phyloP scores from a whole-genome alignment of 176 grass and related monocot genomes.

The Alopecurus myosuroides region DNA sequence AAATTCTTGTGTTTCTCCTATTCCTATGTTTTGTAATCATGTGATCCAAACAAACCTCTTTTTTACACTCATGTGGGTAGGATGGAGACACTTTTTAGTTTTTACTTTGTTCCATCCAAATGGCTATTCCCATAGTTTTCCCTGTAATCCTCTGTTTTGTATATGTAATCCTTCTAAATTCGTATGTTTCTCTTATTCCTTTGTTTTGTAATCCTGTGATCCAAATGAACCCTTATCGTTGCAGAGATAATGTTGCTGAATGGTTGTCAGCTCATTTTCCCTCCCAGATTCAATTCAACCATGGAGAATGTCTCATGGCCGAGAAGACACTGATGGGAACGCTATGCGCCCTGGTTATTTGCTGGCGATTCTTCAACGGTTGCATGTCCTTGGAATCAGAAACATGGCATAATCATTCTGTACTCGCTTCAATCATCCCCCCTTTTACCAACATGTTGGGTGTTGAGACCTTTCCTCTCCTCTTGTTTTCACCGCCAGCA shows the following conservation, averaged over 20 bases:
- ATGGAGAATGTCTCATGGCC: neutral
- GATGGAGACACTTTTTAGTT: no score
- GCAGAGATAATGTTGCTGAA: neutral
- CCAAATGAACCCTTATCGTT: no score
- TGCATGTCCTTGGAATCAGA: neutral
- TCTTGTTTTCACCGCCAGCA: neutral
- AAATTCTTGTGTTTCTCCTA: no score
- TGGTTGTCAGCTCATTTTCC: neutral
- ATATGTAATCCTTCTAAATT: no score
- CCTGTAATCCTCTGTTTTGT: no score
- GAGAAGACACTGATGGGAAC: neutral
- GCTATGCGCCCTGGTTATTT: neutral
- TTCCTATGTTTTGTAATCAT: no score
- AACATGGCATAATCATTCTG: neutral
- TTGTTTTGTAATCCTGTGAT: no score
- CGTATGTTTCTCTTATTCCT: no score
- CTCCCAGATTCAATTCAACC: neutral
- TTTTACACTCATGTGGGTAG: no score
- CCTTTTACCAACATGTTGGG: neutral
- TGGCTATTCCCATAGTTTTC: no score
- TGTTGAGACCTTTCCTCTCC: neutral
- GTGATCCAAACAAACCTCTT: no score
- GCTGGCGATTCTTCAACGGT: neutral
- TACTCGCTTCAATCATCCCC: constrained; percentile 6
- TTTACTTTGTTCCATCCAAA: no score